Evolutionary conservation across 2,329 filamentous ascomycete genomes (phyloP), one percentile per base, ranked within the genome.

Genomic region (Penicillium janthinellum): DNA sequence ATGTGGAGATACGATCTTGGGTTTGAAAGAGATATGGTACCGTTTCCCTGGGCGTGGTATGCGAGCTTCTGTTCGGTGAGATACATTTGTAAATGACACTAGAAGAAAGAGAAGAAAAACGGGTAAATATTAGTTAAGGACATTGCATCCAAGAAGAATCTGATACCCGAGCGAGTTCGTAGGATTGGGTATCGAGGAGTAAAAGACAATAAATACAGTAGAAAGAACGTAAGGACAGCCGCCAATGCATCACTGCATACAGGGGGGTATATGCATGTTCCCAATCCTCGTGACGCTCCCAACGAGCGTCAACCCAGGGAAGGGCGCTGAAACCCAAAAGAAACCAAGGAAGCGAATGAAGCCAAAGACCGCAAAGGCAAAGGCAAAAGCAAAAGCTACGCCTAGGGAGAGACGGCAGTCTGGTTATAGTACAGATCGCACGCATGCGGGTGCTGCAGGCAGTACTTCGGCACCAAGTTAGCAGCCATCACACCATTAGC

Each of bases 381-480:
- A 14, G 25, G 25, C 12, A 45, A 15, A 14, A 25, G 15, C 11
- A 22, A 28, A 28, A 28, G 6, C 5, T 5, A 12, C 20, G 22
- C 8, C 37, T 44, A 58, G 1, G 52, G 64, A 49, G 57, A 42
- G n/a, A 74, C 44, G 1, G 68, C 76, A 12, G 73, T 79, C 75
- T 86, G 84, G 62, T 86, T 71, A 39, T 80, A 78, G 65, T 82
- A 79, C 22, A 86, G 66, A 70, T 86, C 84, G 63, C 84, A 86
- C 54, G 81, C 78, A 70, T 87, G 84, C 12, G 84, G 83, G 66
- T 86, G 79, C 73, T 84, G 78, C 52, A 83, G 64, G 67, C 84
- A 87, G 67, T 85, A 86, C 74, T 85, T 85, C 11, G 84, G 82
- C 70, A 84, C 79, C 56, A 86, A 63, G 2, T 81, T 78, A 20